Conservation (phyloP, 768 basidiomycete species). For the Lyophyllum shimeji region DNA sequence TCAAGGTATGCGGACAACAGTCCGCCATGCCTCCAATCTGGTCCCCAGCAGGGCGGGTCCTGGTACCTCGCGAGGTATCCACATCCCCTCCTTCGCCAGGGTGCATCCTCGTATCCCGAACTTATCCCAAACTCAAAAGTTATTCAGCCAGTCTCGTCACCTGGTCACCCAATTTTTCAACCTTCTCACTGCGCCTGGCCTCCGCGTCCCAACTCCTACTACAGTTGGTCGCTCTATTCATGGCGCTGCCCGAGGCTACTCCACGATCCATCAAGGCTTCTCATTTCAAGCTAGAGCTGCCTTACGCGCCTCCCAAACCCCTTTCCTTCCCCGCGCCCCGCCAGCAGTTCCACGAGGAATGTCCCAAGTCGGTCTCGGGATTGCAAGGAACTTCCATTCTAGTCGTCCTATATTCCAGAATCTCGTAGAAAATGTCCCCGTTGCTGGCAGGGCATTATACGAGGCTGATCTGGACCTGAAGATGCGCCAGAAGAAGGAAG, state of each 20-base stretch:
- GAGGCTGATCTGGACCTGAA: slow-evolving; percentile 72
- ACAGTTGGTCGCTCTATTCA: slow-evolving; percentile 26
- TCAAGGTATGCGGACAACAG: slow-evolving; percentile 38
- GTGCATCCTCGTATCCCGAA: slow-evolving; percentile 29
- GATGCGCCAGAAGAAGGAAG: slow-evolving; percentile 42
- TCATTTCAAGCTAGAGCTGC: slow-evolving; percentile 56
- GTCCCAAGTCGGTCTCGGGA: slow-evolving; percentile 72
- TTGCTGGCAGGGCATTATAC: slow-evolving; percentile 71
- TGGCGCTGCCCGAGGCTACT: slow-evolving; percentile 31
- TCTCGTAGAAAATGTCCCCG: slow-evolving; percentile 75
- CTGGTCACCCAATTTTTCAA: slow-evolving; percentile 55
- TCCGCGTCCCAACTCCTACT: slow-evolving; percentile 28
- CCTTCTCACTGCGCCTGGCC: slow-evolving; percentile 57
- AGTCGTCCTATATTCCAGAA: slow-evolving; percentile 78
- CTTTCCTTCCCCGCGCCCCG: slow-evolving; percentile 60
- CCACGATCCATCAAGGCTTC: slow-evolving; percentile 52
- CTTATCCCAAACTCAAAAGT: slow-evolving; percentile 36
- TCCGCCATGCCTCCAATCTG: slow-evolving; percentile 38
- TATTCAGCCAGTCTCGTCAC: slow-evolving; percentile 55
- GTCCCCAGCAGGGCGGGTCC: slow-evolving; percentile 25
- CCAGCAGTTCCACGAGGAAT: slow-evolving; percentile 44
- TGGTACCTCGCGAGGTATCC: slow-evolving; percentile 40
- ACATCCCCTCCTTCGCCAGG: slow-evolving; percentile 41
- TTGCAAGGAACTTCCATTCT: slow-evolving; percentile 73
- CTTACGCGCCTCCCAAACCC: slow-evolving; percentile 46